Evolutionary conservation across 2,329 filamentous ascomycete species (phyloP).

Genomic region (Phyllosticta citriasiana): DNA sequence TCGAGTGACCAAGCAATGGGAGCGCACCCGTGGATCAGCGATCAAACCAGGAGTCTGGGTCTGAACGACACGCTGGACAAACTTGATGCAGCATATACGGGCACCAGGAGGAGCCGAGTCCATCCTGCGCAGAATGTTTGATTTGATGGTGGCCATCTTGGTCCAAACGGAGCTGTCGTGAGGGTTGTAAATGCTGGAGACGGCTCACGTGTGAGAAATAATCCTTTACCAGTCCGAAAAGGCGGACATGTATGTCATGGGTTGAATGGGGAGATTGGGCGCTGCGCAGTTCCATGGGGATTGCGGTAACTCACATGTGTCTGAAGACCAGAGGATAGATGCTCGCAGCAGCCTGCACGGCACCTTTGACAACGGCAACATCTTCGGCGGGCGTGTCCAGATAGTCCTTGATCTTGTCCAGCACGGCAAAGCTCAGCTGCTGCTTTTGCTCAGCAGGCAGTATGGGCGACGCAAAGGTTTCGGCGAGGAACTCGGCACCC

Average conservation of each 20-base stretch:
- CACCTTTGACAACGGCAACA: slow-evolving; percentile 68
- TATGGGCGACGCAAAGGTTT: slow-evolving; percentile 89
- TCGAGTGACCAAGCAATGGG: neutral
- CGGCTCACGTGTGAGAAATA: slow-evolving; percentile 20
- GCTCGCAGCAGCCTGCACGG: slow-evolving; percentile 81
- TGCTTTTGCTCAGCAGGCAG: slow-evolving; percentile 70
- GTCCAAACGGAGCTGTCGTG: slow-evolving; percentile 78
- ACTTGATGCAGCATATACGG: slow-evolving; percentile 93
- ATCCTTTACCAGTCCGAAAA: neutral
- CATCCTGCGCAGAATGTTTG: slow-evolving; percentile 80
- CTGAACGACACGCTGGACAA: slow-evolving; percentile 84
- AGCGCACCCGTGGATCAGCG: slow-evolving; percentile 68
- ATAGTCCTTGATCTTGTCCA: slow-evolving; percentile 57
- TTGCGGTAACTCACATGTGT: slow-evolving; percentile 63
- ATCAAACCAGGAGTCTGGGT: slow-evolving; percentile 80
- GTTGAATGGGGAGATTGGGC: neutral
- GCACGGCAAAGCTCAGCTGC: slow-evolving; percentile 62
- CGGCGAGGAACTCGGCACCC: slow-evolving; percentile 91
- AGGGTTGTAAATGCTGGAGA: slow-evolving; percentile 69
- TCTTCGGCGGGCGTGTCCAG: slow-evolving; percentile 52
- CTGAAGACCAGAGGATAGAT: slow-evolving; percentile 86
- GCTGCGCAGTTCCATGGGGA: slow-evolving; percentile 13
- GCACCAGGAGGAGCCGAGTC: slow-evolving; percentile 67
- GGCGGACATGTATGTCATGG: neutral
- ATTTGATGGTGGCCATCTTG: slow-evolving; percentile 79